A percentile compares a stretch with the other conserved stretches of the same genome.
phyloP scores from a whole-genome alignment of 106 monocot species.

The Dioscorea zingiberensis region DNA sequence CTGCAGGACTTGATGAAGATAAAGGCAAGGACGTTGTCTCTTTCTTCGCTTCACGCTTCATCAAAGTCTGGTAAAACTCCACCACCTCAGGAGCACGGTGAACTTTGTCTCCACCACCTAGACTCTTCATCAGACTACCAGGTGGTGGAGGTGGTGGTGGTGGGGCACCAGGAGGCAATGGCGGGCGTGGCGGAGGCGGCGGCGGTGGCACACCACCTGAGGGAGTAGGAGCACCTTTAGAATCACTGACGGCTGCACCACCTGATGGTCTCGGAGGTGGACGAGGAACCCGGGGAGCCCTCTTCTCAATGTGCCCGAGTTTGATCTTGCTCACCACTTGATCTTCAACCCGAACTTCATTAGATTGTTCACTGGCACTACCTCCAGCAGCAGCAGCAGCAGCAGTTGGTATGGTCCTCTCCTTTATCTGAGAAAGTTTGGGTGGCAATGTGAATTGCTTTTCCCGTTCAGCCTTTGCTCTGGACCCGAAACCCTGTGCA shows the following conservation, averaged over 20 bases:
- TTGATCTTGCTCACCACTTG: constrained; percentile 71
- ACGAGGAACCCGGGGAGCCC: constrained; percentile 62
- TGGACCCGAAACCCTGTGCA: constrained; percentile 16
- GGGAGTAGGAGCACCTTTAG: constrained; percentile 13
- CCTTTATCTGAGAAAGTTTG: constrained; percentile 73
- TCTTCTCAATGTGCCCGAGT: constrained; percentile 79
- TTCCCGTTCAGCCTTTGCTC: constrained; percentile 21
- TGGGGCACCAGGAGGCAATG: constrained; percentile 22
- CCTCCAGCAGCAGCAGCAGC: background rate
- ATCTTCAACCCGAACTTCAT: constrained; percentile 24
- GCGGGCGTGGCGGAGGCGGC: constrained; percentile 30
- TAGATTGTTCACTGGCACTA: constrained; percentile 21
- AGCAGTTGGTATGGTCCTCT: no score
- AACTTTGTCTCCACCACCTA: constrained; percentile 47
- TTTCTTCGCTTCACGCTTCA: constrained; percentile 88
- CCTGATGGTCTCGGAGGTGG: constrained; percentile 61
- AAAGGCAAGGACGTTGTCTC: constrained; percentile 26
- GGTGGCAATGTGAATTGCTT: constrained; percentile 41
- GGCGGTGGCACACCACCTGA: constrained; percentile 22
- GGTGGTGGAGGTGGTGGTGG: constrained; percentile 61
- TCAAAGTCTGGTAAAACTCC: constrained; percentile 89
- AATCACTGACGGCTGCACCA: constrained; percentile 2
- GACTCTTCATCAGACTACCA: constrained; percentile 40
- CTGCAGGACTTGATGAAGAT: constrained; percentile 36
- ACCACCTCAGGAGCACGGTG: constrained; percentile 87